These are phyloP conservation scores for Helianthus tuberosus DNA, from an alignment of 129 eudicot genomes.

Conservation along the genomic window DNA sequence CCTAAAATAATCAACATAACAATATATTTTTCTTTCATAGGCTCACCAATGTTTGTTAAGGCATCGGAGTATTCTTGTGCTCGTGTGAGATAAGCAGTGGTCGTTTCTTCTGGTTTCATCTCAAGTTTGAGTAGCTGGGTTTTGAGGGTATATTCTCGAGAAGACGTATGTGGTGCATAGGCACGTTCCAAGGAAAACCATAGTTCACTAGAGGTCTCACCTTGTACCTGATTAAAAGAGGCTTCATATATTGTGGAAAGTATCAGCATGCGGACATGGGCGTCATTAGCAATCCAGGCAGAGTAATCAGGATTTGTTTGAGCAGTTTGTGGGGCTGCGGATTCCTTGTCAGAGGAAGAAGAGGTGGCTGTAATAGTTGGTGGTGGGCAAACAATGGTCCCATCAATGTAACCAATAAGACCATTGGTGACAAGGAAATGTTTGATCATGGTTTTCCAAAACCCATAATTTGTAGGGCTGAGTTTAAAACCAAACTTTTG, in stretches of 20 bases:
- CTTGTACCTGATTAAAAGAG: not conserved
- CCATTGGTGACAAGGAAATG: too few relatives aligned
- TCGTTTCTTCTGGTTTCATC: not conserved
- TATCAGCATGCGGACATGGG: not conserved
- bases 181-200: too few relatives aligned
- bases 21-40: slow-evolving; percentile 1
- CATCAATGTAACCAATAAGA: too few relatives aligned
- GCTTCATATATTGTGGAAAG: not conserved
- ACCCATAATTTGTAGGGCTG: too few relatives aligned
- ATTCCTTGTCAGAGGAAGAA: too few relatives aligned
- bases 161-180: too few relatives aligned
- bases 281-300: not conserved
- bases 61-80: not conserved
- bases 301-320: not conserved
- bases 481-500: too few relatives aligned
- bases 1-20: not conserved
- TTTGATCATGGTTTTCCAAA: too few relatives aligned
- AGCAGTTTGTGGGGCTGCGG: not conserved
- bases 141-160: too few relatives aligned
- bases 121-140: not conserved
- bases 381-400: too few relatives aligned
- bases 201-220: not conserved
- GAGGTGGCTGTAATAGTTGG: too few relatives aligned
- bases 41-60: not conserved
- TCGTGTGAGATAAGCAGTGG: not conserved